Conservation (phyloP, 1,139 yeast genomes). For the Suhomyces bolitotheri region DNA sequence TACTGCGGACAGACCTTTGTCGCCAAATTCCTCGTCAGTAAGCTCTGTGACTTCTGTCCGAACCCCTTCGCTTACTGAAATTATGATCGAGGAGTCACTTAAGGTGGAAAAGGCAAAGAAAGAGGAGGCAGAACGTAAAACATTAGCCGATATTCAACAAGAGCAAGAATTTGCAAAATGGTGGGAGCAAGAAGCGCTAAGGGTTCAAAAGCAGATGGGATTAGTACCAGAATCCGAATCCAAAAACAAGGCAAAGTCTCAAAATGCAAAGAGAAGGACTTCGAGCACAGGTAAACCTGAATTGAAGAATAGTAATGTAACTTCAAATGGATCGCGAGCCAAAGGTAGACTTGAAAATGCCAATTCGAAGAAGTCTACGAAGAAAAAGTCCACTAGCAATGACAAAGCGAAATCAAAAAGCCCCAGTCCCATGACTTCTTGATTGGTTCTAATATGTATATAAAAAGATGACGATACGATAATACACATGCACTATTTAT, state of each 20-base stretch:
- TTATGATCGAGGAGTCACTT: slow-evolving; percentile 51
- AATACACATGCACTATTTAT: no score
- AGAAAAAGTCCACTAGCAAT: not conserved
- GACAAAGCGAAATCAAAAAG: slow-evolving; percentile 2
- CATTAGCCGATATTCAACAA: slow-evolving; percentile 68
- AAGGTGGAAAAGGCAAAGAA: slow-evolving; percentile 37
- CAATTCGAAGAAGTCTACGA: not conserved
- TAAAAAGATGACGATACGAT: slow-evolving; percentile 5
- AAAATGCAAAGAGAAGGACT: not conserved
- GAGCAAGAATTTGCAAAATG: slow-evolving; percentile 79
- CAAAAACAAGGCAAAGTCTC: slow-evolving; percentile 3
- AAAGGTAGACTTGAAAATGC: not conserved
- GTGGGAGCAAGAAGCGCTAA: slow-evolving; percentile 75
- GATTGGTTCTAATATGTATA: not conserved
- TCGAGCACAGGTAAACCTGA: slow-evolving; percentile 1
- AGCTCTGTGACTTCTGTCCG: not conserved
- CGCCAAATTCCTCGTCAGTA: not conserved
- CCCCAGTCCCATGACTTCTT: slow-evolving; percentile 3
- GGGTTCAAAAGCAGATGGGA: slow-evolving; percentile 55
- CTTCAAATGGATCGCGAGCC: not conserved
- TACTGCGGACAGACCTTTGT: not conserved
- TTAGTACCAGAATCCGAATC: slow-evolving; percentile 1
- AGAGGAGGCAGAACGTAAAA: slow-evolving; percentile 34
- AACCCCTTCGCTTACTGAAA: slow-evolving; percentile 35
- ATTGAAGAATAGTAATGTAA: no score